A percentile compares a stretch with the other conserved stretches of the same genome.
Conservation (phyloP, 148 eudicot species). For the Vaccinium macrocarpon region DNA sequence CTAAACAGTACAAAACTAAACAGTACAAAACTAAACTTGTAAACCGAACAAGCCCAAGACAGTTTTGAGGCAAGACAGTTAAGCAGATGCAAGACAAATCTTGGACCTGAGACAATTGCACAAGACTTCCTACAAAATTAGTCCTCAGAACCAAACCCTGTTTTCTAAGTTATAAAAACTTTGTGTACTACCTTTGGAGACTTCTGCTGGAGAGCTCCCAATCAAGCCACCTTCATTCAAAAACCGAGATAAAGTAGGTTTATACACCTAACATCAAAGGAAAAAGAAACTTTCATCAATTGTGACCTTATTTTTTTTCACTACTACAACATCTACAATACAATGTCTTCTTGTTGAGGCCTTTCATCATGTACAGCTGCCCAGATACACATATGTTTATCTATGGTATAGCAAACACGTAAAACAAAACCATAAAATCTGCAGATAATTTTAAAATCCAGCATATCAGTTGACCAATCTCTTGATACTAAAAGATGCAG, state of each 20-base stretch:
- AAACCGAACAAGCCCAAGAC: too few relatives aligned
- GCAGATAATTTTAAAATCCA: neutral
- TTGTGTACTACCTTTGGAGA: slow-evolving; percentile 61
- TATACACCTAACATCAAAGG: slow-evolving; percentile 62
- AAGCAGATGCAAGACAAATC: neutral
- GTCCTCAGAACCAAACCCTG: neutral
- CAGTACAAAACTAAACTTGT: too few relatives aligned
- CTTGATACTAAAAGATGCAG: neutral
- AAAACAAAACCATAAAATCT: slow-evolving; percentile 11
- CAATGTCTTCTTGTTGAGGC: neutral
- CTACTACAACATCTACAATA: neutral
- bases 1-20: too few relatives aligned
- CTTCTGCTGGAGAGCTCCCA: slow-evolving; percentile 81
- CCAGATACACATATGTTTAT: neutral
- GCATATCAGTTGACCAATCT: neutral
- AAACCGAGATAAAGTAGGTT: slow-evolving; percentile 76
- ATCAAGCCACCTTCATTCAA: slow-evolving; percentile 72
- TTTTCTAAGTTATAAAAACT: neutral
- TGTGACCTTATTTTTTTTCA: neutral
- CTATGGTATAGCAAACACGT: neutral
- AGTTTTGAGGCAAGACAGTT: neutral
- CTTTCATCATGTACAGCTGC: neutral
- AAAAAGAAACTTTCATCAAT: slow-evolving; percentile 14
- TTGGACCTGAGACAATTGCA: neutral
- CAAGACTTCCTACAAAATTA: slow-evolving; percentile 6